Evolutionary conservation across 345 rosid species (phyloP), one percentile per base, ranked within the genome.

Genomic region (Citropsis articulata): DNA sequence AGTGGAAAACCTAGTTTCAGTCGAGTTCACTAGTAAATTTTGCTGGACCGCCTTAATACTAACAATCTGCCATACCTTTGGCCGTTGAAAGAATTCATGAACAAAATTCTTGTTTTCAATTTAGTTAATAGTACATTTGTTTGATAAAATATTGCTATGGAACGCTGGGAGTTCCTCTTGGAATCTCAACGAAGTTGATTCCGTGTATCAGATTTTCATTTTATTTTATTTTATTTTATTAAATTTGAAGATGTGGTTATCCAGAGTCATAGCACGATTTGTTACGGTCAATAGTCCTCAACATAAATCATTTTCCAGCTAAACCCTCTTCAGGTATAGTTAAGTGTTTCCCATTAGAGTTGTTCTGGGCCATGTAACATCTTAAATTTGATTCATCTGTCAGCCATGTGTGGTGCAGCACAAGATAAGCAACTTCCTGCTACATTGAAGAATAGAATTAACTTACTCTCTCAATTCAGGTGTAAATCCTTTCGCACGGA

Each of bases 391-490:
- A 75, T 77, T 73, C 69, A 56, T 31, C 48, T 67, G 50, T 71
- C 25, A 9, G 45, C 27, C 55, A 57, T 16, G 67, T 22, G 27
- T 45, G 33, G 75, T 22, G 30, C 9, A 14, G 38, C 56, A 62
- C 12, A 40, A 72, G 71, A 69, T 12, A 14, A 6, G 60, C 38
- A 75, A 66, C 71, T 40, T 65, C 74, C 67, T 60, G 38, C 48
- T 36, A 21, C 55, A 57, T 38, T n/a, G 6, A 40, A 67, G 56
- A 70, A 66, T 9, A 63, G n/a, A 67, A 75, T 71, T 61, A 56
- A 83, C 98, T 85, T 88, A 96, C 99, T 94, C 98, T 90, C 87
- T 88, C 75, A 96, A 79, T 36, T 94, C 97, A 4, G 89, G 87
- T 80, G 80, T 80, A 77, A 83, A 92, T 81, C 92, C 96, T 88